Evolutionary conservation across 78 protist species (phyloP), one percentile per base, ranked within the genome.

Genomic region (Protostelium mycophagum): DNA sequence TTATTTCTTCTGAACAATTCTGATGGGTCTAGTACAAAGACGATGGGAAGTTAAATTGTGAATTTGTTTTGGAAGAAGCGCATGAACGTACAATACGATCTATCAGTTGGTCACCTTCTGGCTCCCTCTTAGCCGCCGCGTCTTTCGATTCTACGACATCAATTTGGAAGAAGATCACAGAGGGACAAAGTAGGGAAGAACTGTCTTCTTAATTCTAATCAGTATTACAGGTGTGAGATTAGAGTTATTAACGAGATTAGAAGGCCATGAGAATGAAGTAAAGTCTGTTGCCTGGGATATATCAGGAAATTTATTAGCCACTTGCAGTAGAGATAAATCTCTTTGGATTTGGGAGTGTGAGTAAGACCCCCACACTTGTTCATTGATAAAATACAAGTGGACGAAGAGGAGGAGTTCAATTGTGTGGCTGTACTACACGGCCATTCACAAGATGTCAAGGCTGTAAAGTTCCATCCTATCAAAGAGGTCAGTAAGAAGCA

Each of bases 201-300:
- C 89, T 1, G 1, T 83, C 63, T 28, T 1, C 28, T 1, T 31
- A 88, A 1, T 35, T 85, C 37, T 31, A 1, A 28, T 35, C 1
- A 87, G n/a, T 85, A 0, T 1, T 1, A 0, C n/a, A 29, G 37
- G 1, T 1, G 0, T 34, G n/a, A 86, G 88, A 16, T 89, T 91
- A 28, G 96, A 96, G 35, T 85, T 90, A 51, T 86, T 94, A 23
- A 96, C 98, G 25, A 83, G 93, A 34, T 85, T 98, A 0, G 99
- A 98, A 85, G 99, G 99, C 28, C 99, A 98, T 39, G 97, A 94
- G 28, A 94, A 87, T 86, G 99, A 98, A 63, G 98, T 98, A 35
- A 98, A 98, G 91, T 87, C 93, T 28, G 98, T 94, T 0, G 89
- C 97, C 9, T 98, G 96, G 97, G 87, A 96, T 39, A 35, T 86